Conservation (phyloP, 1,284 basidiomycete genomes). For the Apiotrichum montevideense region DNA sequence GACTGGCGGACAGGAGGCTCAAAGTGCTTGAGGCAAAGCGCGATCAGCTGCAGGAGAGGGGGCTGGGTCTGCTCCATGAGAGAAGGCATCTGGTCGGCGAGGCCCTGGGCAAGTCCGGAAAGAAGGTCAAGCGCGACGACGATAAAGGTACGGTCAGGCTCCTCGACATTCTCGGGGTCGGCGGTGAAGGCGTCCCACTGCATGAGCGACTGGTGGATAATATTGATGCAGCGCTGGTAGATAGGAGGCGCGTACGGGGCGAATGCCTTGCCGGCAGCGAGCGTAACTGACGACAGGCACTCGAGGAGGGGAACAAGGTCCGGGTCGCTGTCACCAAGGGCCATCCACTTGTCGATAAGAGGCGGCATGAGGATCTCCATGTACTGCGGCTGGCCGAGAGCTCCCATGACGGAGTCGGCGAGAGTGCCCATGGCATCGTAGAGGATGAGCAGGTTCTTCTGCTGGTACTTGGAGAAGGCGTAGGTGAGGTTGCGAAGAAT, state of each 20-base stretch:
- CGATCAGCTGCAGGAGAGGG: conserved; percentile 69
- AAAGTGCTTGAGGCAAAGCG: conserved; percentile 82
- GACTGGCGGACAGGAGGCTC: conserved; percentile 94
- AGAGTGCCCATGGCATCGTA: conserved; percentile 98
- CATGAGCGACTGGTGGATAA: conserved; percentile 74
- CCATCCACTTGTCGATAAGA: conserved; percentile 81
- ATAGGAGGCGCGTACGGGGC: conserved; percentile 82
- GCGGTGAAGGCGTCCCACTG: conserved; percentile 60
- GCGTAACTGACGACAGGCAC: conserved; percentile 95
- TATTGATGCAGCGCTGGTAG: conserved; percentile 81
- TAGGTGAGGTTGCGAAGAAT: conserved; percentile 90
- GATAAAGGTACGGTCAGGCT: conserved; percentile 91
- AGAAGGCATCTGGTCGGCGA: conserved; percentile 68
- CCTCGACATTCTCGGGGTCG: conserved; percentile 72
- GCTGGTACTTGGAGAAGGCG: conserved; percentile 97
- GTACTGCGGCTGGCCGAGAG: conserved; percentile 76
- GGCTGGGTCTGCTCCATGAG: conserved; percentile 65
- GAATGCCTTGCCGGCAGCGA: conserved; percentile 91
- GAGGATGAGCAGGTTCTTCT: conserved; percentile 97
- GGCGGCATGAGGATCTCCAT: conserved; percentile 97
- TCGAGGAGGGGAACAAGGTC: conserved; percentile 92
- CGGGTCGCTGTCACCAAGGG: conserved; percentile 80
- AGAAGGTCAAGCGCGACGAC: conserved; percentile 93
- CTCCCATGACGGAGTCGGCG: conserved; percentile 88
- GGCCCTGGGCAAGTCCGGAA: conserved; percentile 90